A percentile compares a stretch with the other conserved stretches of the same genome.
Conservation (phyloP, 73 alveolate genomes). For the Paramecium biaurelia region DNA sequence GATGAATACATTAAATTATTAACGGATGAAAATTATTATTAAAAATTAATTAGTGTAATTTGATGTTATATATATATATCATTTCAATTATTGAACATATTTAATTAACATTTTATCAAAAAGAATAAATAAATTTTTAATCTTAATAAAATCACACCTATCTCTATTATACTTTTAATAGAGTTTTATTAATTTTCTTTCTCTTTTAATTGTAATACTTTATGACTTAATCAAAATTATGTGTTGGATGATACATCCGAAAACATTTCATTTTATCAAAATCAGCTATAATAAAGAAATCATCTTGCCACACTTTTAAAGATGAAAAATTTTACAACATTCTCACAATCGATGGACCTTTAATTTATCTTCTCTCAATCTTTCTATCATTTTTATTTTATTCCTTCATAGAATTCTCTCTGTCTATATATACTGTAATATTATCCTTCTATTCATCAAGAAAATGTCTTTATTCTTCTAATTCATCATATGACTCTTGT, state of each 20-base stretch:
- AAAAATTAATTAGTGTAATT: not conserved
- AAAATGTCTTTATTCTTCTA: not conserved
- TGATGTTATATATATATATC: not conserved
- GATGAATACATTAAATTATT: constrained; percentile 31
- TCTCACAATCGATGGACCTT: not conserved
- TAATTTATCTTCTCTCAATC: not conserved
- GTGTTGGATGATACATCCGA: not conserved
- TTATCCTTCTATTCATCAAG: constrained; percentile 1
- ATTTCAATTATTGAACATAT: not conserved
- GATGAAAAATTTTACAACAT: not conserved
- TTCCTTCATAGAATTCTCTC: not conserved
- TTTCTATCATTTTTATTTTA: not conserved
- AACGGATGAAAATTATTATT: constrained; percentile 9
- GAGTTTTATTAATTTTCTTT: not conserved
- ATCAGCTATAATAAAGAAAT: not conserved
- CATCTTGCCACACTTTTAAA: not conserved
- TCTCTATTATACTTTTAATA: not conserved
- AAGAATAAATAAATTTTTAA: not conserved
- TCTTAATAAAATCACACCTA: not conserved
- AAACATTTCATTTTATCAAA: not conserved
- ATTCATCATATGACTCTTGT: constrained; percentile 32
- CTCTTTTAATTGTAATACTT: not conserved
- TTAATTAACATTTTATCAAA: not conserved
- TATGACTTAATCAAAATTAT: not conserved
- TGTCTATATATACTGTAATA: not conserved